A percentile compares a stretch with the other conserved stretches of the same genome.
These are phyloP conservation scores for Pisolithus marmoratus DNA, from an alignment of 768 basidiomycete genomes.

Conservation along the genomic window DNA sequence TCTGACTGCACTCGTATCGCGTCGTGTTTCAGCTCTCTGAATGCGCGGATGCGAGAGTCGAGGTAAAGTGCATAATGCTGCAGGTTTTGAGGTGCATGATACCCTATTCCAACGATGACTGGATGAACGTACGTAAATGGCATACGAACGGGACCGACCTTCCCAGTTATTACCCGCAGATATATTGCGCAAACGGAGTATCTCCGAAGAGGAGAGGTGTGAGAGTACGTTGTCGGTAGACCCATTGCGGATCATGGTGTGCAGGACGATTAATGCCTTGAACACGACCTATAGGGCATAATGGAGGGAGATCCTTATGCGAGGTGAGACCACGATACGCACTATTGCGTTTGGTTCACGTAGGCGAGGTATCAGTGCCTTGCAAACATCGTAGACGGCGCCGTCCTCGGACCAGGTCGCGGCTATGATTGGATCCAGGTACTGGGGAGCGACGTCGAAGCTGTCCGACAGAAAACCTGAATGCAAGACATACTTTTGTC, in stretches of 20 bases:
- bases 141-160: conserved; percentile 42
- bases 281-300: conserved; percentile 71
- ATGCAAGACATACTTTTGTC: conserved; percentile 60
- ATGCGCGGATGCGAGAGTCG: conserved; percentile 82
- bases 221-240: conserved; percentile 87
- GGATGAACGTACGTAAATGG: background rate
- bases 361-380: conserved; percentile 76
- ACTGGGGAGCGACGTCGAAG: conserved; percentile 42
- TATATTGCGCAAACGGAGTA: conserved; percentile 79
- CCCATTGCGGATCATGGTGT: conserved; percentile 97
- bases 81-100: conserved; percentile 79
- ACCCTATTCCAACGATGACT: conserved; percentile 45
- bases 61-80: conserved; percentile 86
- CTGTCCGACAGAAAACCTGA: background rate
- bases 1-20: conserved; percentile 92
- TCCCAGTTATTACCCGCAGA: conserved; percentile 76
- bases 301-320: background rate
- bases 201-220: conserved; percentile 75
- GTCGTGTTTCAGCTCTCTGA: conserved; percentile 89
- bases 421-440: conserved; percentile 92
- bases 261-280: conserved; percentile 92
- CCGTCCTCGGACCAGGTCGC: conserved; percentile 98
- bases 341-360: conserved; percentile 91
- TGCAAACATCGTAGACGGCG: conserved; percentile 88
- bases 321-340: conserved; percentile 24